Base-by-base conservation (phyloP, 192 early-diverging fungal species). In the Mortierella hygrophila region DNA sequence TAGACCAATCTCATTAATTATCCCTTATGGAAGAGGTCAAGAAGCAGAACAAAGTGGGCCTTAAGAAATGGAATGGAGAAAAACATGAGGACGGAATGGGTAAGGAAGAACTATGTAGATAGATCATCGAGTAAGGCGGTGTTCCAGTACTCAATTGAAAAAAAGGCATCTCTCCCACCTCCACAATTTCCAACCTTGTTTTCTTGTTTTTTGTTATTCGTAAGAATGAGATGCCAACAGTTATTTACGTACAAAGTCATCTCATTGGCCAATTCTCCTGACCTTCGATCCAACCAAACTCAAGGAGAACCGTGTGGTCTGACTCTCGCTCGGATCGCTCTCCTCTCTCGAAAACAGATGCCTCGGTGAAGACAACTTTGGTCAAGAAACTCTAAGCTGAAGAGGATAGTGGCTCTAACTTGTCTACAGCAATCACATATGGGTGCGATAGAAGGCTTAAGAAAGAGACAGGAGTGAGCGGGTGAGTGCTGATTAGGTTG, bases 131-230 rank as follows among this genome's bases (percentile, higher is more conserved):
- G n/a, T 26, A 23, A 60, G n/a, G 55, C 49, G 49, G 49, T 52
- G 49, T 52, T 52, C 1, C 49, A 10, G 55, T 60, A 26, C n/a
- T 60, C 15, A 57, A 57, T 57, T 57, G 55, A 57, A 57, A 49
- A 47, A 47, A 49, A 18, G n/a, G n/a, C 4, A 0, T 6, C 55
- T 35, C 4, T 57, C 55, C 5, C 54, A 23, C 54, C 54, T 57
- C 75, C 52, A 68, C 57, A 57, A 26, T 41, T 21, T 26, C 38
- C 41, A 77, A 77, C 76, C 46, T 77, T 77, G 44, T 52, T 77
- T 68, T 69, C 29, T 40, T 23, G 13, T 71, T 37, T 6, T 75
- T 35, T 35, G 35, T 35, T 35, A 1, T 35, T 35, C 0, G 2
- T 3, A 46, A 46, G 44, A 15, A 0, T 11, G 42, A 9, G 42